Evolutionary conservation across 2,329 filamentous ascomycete species (phyloP).

Genomic region (Alternaria sp.): DNA sequence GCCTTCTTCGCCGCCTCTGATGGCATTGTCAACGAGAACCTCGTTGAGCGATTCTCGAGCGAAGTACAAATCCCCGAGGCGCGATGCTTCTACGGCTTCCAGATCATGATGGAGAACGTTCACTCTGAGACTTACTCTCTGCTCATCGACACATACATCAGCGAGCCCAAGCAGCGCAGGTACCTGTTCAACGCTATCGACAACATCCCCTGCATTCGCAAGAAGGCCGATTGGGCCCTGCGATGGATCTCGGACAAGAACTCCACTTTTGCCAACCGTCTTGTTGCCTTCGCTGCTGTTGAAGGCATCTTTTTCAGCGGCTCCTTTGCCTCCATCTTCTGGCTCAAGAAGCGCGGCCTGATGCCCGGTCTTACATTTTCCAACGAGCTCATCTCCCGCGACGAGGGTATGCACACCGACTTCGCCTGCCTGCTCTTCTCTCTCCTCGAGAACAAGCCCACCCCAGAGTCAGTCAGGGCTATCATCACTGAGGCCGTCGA

Average conservation of each 20-base stretch:
- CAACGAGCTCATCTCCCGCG: conserved; percentile 99
- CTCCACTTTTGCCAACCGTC: conserved; percentile 92
- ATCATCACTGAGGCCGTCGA: conserved; percentile 93
- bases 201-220: conserved; percentile 97
- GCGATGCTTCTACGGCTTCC: conserved; percentile 99
- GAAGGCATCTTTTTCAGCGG: conserved; percentile 99
- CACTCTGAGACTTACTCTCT: conserved; percentile 99
- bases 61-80: conserved; percentile 98
- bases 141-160: conserved; percentile 99
- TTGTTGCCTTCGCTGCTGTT: conserved; percentile 95
- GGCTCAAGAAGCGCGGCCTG: conserved; percentile 99
- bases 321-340: conserved; percentile 99
- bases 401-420: conserved; percentile 99
- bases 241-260: conserved; percentile 93
- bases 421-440: conserved; percentile 98
- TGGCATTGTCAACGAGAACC: conserved; percentile 99
- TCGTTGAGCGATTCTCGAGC: conserved; percentile 94
- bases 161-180: conserved; percentile 90
- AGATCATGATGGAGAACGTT: conserved; percentile 99
- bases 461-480: conserved; percentile 78
- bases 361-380: conserved; percentile 99
- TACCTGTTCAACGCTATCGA: conserved; percentile 99
- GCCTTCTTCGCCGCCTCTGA: conserved; percentile 99
- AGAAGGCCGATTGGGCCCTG: conserved; percentile 98
- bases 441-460: conserved; percentile 92